Evolutionary conservation across 106 monocot species (phyloP).

Genomic region (Dioscorea zingiberensis): DNA sequence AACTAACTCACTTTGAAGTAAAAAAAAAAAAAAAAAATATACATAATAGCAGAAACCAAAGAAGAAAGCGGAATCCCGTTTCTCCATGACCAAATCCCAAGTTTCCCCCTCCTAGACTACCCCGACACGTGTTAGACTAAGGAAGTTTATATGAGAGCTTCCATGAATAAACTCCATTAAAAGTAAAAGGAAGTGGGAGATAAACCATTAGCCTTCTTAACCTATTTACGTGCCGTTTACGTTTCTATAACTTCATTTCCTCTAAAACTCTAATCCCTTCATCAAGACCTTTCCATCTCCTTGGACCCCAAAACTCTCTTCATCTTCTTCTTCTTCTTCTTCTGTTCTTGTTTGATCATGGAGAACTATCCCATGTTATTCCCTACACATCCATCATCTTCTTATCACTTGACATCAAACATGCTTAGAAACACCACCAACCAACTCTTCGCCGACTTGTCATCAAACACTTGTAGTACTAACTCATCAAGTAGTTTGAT

Average conservation of each 20-base stretch:
- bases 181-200: no score
- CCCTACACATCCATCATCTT: slow-evolving; percentile 27
- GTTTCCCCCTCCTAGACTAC: no score
- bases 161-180: no score
- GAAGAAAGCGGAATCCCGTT: no score
- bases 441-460: slow-evolving; percentile 6
- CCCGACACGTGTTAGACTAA: no score
- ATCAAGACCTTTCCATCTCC: neutral
- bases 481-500: neutral
- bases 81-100: no score
- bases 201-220: no score
- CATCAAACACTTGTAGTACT: neutral
- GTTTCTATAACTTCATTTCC: neutral
- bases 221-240: no score
- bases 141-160: no score
- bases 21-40: no score
- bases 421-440: neutral
- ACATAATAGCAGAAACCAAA: no score
- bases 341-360: slow-evolving; percentile 1
- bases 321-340: neutral
- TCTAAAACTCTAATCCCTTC: neutral
- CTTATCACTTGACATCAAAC: neutral
- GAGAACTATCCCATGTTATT: slow-evolving; percentile 34
- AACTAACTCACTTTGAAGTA: no score
- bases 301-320: neutral